A percentile compares a stretch with the other conserved stretches of the same genome.
Conservation (phyloP, 2,329 filamentous ascomycete species). For the Torrubiella hemipterigena region DNA sequence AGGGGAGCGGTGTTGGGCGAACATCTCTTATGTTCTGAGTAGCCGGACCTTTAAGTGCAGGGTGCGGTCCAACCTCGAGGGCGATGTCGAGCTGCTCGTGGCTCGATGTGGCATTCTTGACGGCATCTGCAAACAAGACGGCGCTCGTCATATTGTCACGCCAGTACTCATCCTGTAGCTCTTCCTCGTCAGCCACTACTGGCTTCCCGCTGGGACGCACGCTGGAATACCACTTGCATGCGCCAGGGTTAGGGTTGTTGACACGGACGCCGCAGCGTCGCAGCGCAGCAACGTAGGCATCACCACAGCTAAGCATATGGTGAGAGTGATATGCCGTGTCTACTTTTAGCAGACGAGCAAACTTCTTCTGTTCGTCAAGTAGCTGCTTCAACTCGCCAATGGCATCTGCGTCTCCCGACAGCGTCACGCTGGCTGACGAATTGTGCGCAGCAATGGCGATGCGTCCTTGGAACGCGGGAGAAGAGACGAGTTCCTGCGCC, state of each 20-base stretch:
- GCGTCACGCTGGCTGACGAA: conserved; percentile 6
- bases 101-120: conserved; percentile 11
- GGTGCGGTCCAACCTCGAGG: conserved; percentile 17
- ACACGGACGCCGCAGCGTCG: too few relatives aligned
- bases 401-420: conserved; percentile 3
- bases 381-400: background rate
- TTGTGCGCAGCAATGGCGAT: conserved; percentile 5
- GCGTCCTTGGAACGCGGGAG: background rate
- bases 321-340: conserved; percentile 7
- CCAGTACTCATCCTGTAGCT: conserved; percentile 19
- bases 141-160: conserved; percentile 20
- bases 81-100: conserved; percentile 12
- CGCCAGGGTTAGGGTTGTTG: background rate
- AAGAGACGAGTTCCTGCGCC: background rate
- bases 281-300: background rate
- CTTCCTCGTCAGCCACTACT: conserved; percentile 2
- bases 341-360: background rate
- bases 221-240: background rate
- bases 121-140: conserved; percentile 22
- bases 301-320: conserved; percentile 5
- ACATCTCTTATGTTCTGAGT: too few relatives aligned
- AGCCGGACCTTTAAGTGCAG: background rate
- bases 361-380: conserved; percentile 1
- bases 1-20: too few relatives aligned
- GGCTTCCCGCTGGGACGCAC: conserved; percentile 6